Evolutionary conservation across 2,329 filamentous ascomycete genomes (phyloP).

Genomic region (Domatiomyces catenatus): DNA sequence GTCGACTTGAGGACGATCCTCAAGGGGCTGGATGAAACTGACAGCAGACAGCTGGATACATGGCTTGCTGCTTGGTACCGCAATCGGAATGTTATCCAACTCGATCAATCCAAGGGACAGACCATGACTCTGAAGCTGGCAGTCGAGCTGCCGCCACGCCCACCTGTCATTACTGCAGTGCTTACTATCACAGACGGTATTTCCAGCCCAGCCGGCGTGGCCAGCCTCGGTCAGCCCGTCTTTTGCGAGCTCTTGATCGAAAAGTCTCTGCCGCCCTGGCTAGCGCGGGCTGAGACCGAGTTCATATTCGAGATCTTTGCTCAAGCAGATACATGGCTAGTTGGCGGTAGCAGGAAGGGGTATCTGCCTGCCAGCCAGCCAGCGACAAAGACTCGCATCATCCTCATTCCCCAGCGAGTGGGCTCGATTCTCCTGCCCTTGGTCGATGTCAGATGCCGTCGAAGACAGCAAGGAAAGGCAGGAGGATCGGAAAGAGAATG

Average conservation of each 20-base stretch:
- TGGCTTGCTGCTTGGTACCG: conserved; percentile 45
- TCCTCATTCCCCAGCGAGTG: conserved; percentile 65
- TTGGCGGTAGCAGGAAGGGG: conserved; percentile 70
- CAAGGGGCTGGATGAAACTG: conserved; percentile 32
- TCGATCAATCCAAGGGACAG: conserved; percentile 2
- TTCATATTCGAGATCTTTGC: conserved; percentile 64
- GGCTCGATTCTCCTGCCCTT: conserved; percentile 64
- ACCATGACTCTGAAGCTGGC: conserved; percentile 61
- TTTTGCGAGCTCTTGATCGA: conserved; percentile 25
- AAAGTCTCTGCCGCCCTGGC: conserved; percentile 39
- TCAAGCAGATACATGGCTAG: conserved; percentile 61
- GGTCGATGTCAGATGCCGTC: conserved; percentile 51
- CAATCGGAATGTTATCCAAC: conserved; percentile 17
- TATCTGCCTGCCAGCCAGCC: conserved; percentile 38
- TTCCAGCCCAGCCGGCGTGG: conserved; percentile 4
- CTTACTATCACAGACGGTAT: conserved; percentile 27
- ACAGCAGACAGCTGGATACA: conserved; percentile 27
- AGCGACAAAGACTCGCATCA: conserved; percentile 36
- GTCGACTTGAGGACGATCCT: conserved; percentile 40
- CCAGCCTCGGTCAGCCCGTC: conserved; percentile 30
- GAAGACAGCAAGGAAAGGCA: conserved; percentile 3
- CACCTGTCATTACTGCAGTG: conserved; percentile 67
- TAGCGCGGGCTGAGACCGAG: conserved; percentile 18
- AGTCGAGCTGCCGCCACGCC: conserved; percentile 72
- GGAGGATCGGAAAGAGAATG: conserved; percentile 18